Conservation (phyloP, 2,329 filamentous ascomycete genomes). For the Fusarium napiforme region DNA sequence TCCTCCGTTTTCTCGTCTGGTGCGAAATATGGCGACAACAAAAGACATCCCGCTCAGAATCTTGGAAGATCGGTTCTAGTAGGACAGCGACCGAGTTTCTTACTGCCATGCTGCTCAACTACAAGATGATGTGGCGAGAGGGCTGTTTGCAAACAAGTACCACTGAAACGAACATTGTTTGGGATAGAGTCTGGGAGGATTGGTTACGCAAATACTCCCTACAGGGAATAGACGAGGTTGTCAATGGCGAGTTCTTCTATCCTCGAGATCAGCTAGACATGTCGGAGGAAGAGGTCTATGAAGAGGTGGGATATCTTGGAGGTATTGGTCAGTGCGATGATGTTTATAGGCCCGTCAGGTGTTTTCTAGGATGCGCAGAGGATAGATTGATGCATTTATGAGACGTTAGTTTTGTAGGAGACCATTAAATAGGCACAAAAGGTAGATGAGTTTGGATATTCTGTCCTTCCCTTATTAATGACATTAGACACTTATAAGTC, state of each 20-base stretch:
- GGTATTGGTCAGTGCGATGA: constrained; percentile 37
- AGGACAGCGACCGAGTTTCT: constrained; percentile 37
- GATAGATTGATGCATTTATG: background rate
- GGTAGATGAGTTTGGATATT: background rate
- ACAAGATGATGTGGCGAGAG: constrained; percentile 35
- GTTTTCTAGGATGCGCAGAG: background rate
- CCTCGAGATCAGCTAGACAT: constrained; percentile 25
- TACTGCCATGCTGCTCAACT: constrained; percentile 39
- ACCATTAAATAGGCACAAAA: background rate
- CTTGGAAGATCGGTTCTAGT: constrained; percentile 36
- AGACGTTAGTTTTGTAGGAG: background rate
- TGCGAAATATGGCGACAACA: constrained; percentile 43
- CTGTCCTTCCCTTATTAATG: background rate
- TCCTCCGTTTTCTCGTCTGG: constrained; percentile 42
- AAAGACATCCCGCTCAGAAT: constrained; percentile 25
- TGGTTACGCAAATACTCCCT: constrained; percentile 45
- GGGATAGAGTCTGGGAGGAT: constrained; percentile 45
- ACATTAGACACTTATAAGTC: too few relatives aligned
- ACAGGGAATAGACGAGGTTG: background rate
- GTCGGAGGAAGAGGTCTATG: constrained; percentile 34
- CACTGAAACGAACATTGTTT: constrained; percentile 9
- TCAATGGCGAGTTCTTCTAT: constrained; percentile 24
- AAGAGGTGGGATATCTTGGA: constrained; percentile 45
- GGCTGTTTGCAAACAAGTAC: constrained; percentile 23
- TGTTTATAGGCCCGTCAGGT: constrained; percentile 3